Conservation (phyloP, 306 rosid species). For the Trichosanthes cucumerina region DNA sequence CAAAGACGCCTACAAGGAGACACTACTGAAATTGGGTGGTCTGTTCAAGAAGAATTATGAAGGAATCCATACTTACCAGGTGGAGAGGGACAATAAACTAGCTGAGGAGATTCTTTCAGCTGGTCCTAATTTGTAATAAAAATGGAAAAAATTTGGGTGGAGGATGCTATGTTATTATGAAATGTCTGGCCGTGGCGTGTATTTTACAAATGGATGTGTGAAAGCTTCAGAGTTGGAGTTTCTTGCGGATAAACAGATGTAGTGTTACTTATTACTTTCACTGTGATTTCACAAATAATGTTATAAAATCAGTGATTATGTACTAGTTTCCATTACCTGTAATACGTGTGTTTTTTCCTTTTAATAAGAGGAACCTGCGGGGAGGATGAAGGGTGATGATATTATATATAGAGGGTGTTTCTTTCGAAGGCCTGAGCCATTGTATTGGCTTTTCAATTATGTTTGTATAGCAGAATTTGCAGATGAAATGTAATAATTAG, state of each 20-base stretch:
- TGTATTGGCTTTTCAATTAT: not conserved
- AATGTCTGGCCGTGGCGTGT: not conserved
- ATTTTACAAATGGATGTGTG: not conserved
- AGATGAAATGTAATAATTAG: not conserved
- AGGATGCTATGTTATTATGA: not conserved
- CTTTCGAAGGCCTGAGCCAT: not conserved
- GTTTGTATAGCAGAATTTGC: not conserved
- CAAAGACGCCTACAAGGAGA: slow-evolving; percentile 36
- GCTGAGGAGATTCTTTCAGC: slow-evolving; percentile 72
- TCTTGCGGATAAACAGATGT: not conserved
- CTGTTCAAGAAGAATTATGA: slow-evolving; percentile 66
- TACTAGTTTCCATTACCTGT: not conserved
- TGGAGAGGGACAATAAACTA: slow-evolving; percentile 42
- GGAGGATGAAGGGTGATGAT: not conserved
- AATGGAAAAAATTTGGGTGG: not conserved
- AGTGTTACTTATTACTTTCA: not conserved
- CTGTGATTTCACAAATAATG: not conserved
- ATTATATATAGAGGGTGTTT: not conserved
- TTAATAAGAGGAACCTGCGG: not conserved
- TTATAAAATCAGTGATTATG: not conserved
- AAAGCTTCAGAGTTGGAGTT: not conserved
- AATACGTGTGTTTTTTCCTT: not conserved
- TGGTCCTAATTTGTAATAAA: slow-evolving; percentile 51
- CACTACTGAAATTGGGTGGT: slow-evolving; percentile 51
- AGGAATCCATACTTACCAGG: slow-evolving; percentile 39